These are phyloP conservation scores for Gossypium longicalyx DNA, from an alignment of 345 rosid genomes.

Conservation along the genomic window DNA sequence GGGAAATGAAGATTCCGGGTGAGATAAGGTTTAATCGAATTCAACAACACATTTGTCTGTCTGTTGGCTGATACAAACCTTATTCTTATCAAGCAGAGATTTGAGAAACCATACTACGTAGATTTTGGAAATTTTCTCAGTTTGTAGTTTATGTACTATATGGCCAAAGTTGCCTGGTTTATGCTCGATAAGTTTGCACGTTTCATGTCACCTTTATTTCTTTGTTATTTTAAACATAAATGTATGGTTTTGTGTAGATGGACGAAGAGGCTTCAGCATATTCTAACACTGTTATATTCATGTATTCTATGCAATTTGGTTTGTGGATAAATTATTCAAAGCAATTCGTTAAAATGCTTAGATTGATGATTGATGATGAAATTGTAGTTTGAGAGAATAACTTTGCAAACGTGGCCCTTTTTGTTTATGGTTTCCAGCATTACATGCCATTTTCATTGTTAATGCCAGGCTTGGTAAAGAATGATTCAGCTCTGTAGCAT, in stretches of 20 bases:
- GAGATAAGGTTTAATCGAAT: background rate
- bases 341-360: background rate
- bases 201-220: background rate
- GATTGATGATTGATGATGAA: background rate
- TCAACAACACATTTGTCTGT: too few species aligned
- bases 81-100: background rate
- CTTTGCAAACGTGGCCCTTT: background rate
- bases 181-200: background rate
- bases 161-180: background rate
- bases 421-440: background rate
- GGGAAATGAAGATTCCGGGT: background rate
- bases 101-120: background rate
- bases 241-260: background rate
- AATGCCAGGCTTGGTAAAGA: background rate
- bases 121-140: background rate
- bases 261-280: background rate
- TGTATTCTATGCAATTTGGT: too few species aligned
- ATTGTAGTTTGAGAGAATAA: background rate
- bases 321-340: background rate
- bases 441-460: background rate
- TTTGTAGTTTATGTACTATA: slow-evolving; percentile 1
- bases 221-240: background rate
- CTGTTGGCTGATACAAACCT: background rate
- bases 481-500: background rate
- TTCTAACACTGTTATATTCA: background rate